Conservation (phyloP, 2,329 filamentous ascomycete species). For the Purpureocillium lavendulum region DNA sequence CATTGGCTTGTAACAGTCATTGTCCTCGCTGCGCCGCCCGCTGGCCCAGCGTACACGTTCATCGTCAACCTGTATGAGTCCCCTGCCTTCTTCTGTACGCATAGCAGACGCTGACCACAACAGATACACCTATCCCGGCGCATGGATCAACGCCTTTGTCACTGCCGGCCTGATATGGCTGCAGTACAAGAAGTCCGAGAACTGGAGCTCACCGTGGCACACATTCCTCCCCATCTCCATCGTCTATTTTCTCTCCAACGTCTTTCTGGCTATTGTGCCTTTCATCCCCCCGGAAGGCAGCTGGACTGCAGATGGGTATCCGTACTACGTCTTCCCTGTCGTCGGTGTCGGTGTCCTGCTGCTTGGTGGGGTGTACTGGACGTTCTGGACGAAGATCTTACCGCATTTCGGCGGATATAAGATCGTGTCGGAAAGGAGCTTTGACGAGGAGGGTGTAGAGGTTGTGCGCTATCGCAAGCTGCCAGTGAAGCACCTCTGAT, state of each 20-base stretch:
- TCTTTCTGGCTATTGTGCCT: constrained; percentile 43
- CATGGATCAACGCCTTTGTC: constrained; percentile 46
- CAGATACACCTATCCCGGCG: constrained; percentile 40
- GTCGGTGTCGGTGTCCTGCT: constrained; percentile 44
- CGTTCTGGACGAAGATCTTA: constrained; percentile 40
- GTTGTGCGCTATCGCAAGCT: constrained; percentile 31
- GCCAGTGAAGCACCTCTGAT: constrained; percentile 7
- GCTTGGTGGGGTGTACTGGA: constrained; percentile 44
- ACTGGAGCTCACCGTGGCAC: constrained; percentile 45
- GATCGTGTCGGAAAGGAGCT: constrained; percentile 33
- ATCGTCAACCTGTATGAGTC: constrained; percentile 1
- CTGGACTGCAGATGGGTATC: constrained; percentile 40
- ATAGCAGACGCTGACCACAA: neutral
- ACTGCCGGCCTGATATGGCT: constrained; percentile 42
- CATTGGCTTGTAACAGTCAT: constrained; percentile 3
- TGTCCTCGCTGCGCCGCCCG: constrained; percentile 1
- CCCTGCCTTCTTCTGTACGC: neutral
- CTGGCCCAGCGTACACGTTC: constrained; percentile 1
- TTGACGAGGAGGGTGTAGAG: constrained; percentile 30
- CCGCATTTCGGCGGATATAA: constrained; percentile 41
- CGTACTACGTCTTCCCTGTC: constrained; percentile 48
- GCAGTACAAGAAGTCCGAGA: constrained; percentile 38
- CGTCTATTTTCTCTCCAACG: constrained; percentile 40
- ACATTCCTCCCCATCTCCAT: constrained; percentile 38
- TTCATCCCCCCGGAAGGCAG: constrained; percentile 44